Evolutionary conservation across 495 filamentous ascomycete genomes (phyloP), one percentile per base, ranked within the genome.

Genomic region (Acidomyces sp.): DNA sequence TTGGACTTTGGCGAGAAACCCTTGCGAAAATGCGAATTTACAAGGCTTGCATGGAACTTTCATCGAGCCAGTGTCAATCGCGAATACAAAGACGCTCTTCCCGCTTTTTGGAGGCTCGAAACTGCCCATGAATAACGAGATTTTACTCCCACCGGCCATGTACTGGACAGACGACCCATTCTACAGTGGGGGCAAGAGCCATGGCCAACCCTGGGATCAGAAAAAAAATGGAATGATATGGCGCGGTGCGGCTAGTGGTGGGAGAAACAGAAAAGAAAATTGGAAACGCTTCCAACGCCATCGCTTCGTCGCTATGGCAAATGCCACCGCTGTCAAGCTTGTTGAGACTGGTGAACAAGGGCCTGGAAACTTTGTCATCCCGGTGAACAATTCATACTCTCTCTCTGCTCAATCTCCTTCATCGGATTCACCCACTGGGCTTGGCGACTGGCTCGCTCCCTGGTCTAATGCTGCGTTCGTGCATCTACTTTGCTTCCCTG

Each of bases 31-130:
- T 22, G 49, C 61, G 17, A 30, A 55, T 20, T 33, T 64, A 4
- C 61, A 57, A 53, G 39, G 69, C 19, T 59, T 82, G 24, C 81
- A 85, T 50, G 83, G 83, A 26, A 75, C 78, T 35, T 72, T 88
- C 28, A 74, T 78, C 39, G 66, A 76, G 31, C 77, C 82, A 16
- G 62, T 80, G 27, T 70, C 64, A 19, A 63, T 77, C 43, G 53
- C 64, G 2, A 65, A 69, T 0, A 70, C 70, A 16, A 57, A 67
- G 45, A 62, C 67, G 23, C 59, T 85, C 22, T 63, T 84, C 21
- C 83, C 82, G 0, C 56, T 85, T 13, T 87, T 90, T 50, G 72
- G 80, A 36, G 81, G 79, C 36, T 79, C 71, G 53, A 88, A 90
- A 56, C 65, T 85, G 33, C 69, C 71, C 27, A 71, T 78, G 37